Base-by-base conservation (phyloP, 768 basidiomycete species). In the Artomyces pyxidatus region DNA sequence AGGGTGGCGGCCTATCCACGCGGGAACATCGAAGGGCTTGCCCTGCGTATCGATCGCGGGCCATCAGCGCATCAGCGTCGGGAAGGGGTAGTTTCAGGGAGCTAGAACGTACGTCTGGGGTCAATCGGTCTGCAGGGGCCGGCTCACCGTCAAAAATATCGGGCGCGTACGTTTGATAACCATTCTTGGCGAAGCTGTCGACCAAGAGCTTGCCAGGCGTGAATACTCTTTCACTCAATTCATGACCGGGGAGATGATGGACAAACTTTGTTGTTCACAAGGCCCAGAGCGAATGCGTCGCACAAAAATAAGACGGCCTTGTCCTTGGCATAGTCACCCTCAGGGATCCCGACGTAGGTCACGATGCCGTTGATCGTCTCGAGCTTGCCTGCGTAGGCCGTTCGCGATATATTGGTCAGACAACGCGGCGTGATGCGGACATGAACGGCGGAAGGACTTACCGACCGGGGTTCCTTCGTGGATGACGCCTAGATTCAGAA, bases 261-360 rank as follows among this genome's bases (percentile, higher is more conserved):
- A 14, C 32, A 59, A 35, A 35, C 58, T 54, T 62, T 57, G 57
- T 59, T 60, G 63, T 69, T 68, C 37, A 56, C 40, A 6, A 63
- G 47, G 4, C 42, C 42, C 22, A 65, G 41, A 35, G 32, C 32
- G 40, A 63, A 68, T 35, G 58, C 57, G 48, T 71, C 73, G 42
- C 67, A 58, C 28, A 74, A 58, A 59, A 69, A 71, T 16, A 70
- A 53, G 40, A 70, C 48, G 25, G 63, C 68, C 46, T 67, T 66
- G 37, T 65, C 62, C 53, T 65, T 65, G 28, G 63, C 51, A 41
- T 69, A 65, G 16, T 66, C 62, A 37, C 48, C 54, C 6, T 58
- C 55, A 16, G 74, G 72, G 1, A 70, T 70, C 14, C 66, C 64
- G 38, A 73, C 66, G 47, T 76, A 76, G 51, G 63, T 67, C 26